Percentiles rank a stretch among this genome's conserved stretches.
phyloP scores from a whole-genome alignment of 345 rosid species.

The Isatis tinctoria region DNA sequence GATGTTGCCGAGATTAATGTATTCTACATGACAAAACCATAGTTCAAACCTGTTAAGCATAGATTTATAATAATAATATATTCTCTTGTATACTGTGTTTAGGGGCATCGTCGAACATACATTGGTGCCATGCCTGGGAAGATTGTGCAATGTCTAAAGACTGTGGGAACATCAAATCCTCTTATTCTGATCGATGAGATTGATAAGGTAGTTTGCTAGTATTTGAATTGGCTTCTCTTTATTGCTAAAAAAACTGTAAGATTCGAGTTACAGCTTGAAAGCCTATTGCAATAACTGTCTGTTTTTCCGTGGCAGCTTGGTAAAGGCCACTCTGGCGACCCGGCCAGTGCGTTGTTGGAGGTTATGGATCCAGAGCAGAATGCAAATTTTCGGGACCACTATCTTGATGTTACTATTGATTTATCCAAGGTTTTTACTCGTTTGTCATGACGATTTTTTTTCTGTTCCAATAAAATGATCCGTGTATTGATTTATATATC shows the following conservation, averaged over 20 bases:
- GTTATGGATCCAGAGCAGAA: constrained; percentile 97
- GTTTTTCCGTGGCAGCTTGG: constrained; percentile 60
- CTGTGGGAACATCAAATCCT: constrained; percentile 89
- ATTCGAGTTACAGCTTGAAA: not conserved
- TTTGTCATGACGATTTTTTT: constrained; percentile 25
- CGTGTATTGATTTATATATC: not conserved
- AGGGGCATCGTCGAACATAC: constrained; percentile 97
- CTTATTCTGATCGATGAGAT: constrained; percentile 94
- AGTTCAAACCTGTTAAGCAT: not conserved
- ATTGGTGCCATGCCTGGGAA: constrained; percentile 66
- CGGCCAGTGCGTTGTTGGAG: constrained; percentile 92
- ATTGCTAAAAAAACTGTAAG: too few relatives aligned
- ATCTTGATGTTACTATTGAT: constrained; percentile 72
- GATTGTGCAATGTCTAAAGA: constrained; percentile 97
- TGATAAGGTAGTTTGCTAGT: constrained; percentile 63
- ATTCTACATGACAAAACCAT: not conserved
- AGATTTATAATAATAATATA: not conserved
- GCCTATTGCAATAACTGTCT: not conserved
- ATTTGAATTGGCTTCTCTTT: constrained; percentile 3
- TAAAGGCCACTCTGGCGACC: constrained; percentile 75
- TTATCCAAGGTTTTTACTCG: too few relatives aligned
- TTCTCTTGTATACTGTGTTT: constrained; percentile 16
- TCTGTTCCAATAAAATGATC: too few relatives aligned
- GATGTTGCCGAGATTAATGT: constrained; percentile 98
- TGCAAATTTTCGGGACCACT: constrained; percentile 90